Base-by-base conservation (phyloP, 2,329 filamentous ascomycete species). In the Colletotrichum simmondsii region DNA sequence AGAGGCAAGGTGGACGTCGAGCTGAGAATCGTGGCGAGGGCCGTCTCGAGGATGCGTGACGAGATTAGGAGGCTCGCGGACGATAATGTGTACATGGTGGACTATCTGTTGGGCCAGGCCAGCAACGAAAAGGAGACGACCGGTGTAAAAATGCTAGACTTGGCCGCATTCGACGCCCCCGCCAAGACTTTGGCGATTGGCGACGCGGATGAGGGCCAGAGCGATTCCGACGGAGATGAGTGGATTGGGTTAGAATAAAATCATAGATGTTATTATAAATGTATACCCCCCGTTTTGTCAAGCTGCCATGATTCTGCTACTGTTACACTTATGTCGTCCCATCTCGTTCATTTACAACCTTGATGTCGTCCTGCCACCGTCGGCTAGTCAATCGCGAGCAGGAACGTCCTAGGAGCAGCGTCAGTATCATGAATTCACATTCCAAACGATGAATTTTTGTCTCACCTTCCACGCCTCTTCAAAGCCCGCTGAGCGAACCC, bases 11-110 rank as follows among this genome's bases (percentile, higher is more conserved):
- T 97, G 42, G 95, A 96, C 49, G 90, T 96, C 2, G 97, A 98
- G 82, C 85, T 98, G 75, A 89, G 97, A 46, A 90, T 95, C 37
- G 92, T 98, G 8, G 92, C 95, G 73, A 91, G 95, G 74, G 95
- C 94, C 5, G 90, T 98, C 19, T 88, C 90, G 53, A 92, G 92
- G 78, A 95, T 98, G 84, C 90, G 94, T 76, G 92, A 93, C 71
- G 95, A 98, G 79, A 89, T 98, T 74, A 91, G 94, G 81, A 90
- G 91, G 76, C 83, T 98, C 75, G 94, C 94, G 0, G 95, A 98
- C 77, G 93, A 95, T 81, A 98, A 98, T 78, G 88, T 93, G 64
- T 97, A 97, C 84, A 93, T 93, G 81, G 92, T 98, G 66, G 94
- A 97, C 79, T 98, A 97, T 79, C 85, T 98, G 37, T 82, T 91